Percentiles rank a stretch among this genome's conserved stretches.
Conservation (phyloP, 495 filamentous ascomycete genomes). For the Aspergillus hancockii region DNA sequence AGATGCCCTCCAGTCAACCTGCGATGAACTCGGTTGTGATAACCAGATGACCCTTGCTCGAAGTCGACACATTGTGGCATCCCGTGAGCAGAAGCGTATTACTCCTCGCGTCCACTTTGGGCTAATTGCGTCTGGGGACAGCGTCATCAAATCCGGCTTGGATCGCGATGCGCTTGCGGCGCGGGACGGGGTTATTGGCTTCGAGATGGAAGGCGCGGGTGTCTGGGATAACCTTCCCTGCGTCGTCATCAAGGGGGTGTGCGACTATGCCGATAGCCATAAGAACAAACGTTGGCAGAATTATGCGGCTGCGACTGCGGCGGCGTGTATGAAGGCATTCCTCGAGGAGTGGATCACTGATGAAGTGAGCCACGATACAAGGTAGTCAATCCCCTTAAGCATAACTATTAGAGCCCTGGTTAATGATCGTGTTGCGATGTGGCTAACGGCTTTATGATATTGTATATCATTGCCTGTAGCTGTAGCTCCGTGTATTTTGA, state of each 20-base stretch:
- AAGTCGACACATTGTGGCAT: too few relatives aligned
- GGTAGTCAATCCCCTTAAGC: too few relatives aligned
- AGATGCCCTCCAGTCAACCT: neutral
- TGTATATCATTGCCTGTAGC: too few relatives aligned
- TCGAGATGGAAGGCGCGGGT: slow-evolving; percentile 10
- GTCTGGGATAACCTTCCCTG: neutral
- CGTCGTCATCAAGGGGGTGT: slow-evolving; percentile 3
- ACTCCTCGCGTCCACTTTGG: slow-evolving; percentile 27
- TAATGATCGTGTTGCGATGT: too few relatives aligned
- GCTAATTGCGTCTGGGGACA: slow-evolving; percentile 39
- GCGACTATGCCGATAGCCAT: slow-evolving; percentile 7
- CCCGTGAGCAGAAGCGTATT: neutral
- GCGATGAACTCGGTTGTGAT: neutral
- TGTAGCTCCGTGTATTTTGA: too few relatives aligned
- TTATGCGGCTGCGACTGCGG: slow-evolving; percentile 8
- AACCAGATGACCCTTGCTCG: too few relatives aligned
- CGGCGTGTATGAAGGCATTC: slow-evolving; percentile 2
- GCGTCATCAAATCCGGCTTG: neutral
- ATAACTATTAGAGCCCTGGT: too few relatives aligned
- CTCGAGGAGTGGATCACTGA: neutral
- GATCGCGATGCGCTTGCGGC: neutral
- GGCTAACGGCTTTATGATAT: too few relatives aligned
- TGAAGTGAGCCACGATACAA: too few relatives aligned
- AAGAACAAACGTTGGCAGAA: slow-evolving; percentile 9
- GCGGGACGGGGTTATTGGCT: slow-evolving; percentile 31